Conservation (phyloP, 1,139 yeast genomes). For the Blastobotrys ciferrii region DNA sequence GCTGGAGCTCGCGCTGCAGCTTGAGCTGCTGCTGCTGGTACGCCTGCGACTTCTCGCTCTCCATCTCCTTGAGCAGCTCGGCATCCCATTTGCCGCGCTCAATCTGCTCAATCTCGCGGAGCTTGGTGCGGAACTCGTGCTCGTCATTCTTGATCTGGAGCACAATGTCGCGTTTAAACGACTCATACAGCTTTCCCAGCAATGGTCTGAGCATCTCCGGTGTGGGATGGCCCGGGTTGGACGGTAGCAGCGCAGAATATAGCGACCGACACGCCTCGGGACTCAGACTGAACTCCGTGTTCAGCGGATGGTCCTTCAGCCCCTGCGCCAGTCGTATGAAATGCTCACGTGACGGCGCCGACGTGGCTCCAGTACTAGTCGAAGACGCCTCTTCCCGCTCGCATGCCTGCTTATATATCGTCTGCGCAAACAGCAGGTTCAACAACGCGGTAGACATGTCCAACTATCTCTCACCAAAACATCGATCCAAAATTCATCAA, state of each 20-base stretch:
- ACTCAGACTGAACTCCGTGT: conserved; percentile 28
- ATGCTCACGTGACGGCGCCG: conserved; percentile 17
- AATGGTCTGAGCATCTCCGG: conserved; percentile 30
- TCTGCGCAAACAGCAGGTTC: conserved; percentile 35
- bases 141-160: conserved; percentile 37
- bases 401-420: conserved; percentile 33
- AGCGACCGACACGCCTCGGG: conserved; percentile 32
- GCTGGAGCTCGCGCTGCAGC: conserved; percentile 27
- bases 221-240: conserved; percentile 28
- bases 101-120: conserved; percentile 37
- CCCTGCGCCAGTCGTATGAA: conserved; percentile 28
- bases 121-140: conserved; percentile 30
- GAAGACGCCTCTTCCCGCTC: conserved; percentile 23
- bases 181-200: conserved; percentile 31
- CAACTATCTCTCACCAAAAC: neutral
- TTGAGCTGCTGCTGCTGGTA: conserved; percentile 25
- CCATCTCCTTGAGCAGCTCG: conserved; percentile 29
- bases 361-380: conserved; percentile 4
- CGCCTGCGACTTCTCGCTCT: conserved; percentile 21
- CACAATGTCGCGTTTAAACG: conserved; percentile 31
- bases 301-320: conserved; percentile 31
- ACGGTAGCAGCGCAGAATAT: conserved; percentile 29
- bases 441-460: conserved; percentile 35
- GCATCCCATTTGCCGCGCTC: conserved; percentile 39
- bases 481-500: neutral